Evolutionary conservation across 345 rosid genomes (phyloP), one percentile per base, ranked within the genome.

Genomic region (Balakata baccata): DNA sequence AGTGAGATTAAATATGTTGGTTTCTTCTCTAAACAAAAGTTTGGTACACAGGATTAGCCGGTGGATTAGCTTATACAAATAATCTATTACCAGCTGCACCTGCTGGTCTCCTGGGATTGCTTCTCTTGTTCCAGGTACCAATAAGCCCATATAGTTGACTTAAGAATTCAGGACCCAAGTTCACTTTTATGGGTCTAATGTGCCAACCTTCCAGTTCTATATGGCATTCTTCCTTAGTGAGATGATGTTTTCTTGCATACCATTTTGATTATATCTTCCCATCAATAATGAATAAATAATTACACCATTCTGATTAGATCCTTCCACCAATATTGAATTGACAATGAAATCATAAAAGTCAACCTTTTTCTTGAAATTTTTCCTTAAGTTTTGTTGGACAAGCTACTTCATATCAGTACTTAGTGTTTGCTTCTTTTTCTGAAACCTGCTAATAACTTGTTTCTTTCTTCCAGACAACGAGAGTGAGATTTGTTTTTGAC

Each of bases 401-500:
- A 41, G 52, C 10, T 76, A 6, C 64, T 43, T 25, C 7, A 0
- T 58, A 38, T 29, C 34, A 29, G 34, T 34, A 38, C 37, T 45
- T 47, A 37, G 45, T 34, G 20, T 64, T 39, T 72, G 12, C 11
- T 16, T 45, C 34, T 38, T 38, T 47, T 64, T 50, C 17, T 37
- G 37, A 43, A 54, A 64, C 52, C 34, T 59, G 81, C 81, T 64
- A 61, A 79, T 64, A 39, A 5, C 69, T 70, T 70, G 37, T 59
- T 84, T 59, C 50, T 37, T 59, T 81, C 64, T 69, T 82, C 56
- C 87, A 90, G 95, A 85, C 90, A 70, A 88, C 92, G 11, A 81
- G 92, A 78, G 90, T 90, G 84, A 78, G 89, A 76, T 88, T 90
- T 83, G 95, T 88, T 74, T 90, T 90, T 20, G 89, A 88, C 43